phyloP scores from a whole-genome alignment of 2,329 filamentous ascomycete genomes.

The Microcera coccophila region DNA sequence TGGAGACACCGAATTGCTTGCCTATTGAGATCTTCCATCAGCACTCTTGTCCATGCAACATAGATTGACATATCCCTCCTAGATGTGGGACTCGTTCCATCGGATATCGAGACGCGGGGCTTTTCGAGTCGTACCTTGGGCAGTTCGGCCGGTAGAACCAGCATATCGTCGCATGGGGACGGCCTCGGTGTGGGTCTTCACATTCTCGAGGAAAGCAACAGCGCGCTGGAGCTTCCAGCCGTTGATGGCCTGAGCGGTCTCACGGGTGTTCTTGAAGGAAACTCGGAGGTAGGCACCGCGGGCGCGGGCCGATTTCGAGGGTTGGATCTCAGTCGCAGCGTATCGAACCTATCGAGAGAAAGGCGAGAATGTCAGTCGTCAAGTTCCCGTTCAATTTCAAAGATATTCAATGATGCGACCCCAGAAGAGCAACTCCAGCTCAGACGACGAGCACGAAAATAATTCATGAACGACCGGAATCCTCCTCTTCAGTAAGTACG shows the following conservation, averaged over 20 bases:
- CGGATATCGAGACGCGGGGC: constrained; percentile 5
- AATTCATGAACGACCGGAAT: constrained; percentile 2
- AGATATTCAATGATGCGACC: background rate
- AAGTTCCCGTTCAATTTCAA: constrained; percentile 5
- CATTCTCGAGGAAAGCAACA: constrained; percentile 96
- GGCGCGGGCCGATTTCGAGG: constrained; percentile 92
- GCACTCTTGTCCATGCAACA: constrained; percentile 11
- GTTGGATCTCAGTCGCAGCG: constrained; percentile 83
- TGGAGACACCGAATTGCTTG: constrained; percentile 98
- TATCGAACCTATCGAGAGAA: constrained; percentile 76
- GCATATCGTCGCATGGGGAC: constrained; percentile 98
- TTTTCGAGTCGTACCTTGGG: constrained; percentile 76
- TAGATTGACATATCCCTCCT: background rate
- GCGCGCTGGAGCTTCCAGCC: constrained; percentile 97
- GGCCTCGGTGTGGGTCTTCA: constrained; percentile 93
- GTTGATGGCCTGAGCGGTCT: constrained; percentile 99
- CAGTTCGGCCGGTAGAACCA: constrained; percentile 89
- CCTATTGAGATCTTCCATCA: constrained; percentile 52
- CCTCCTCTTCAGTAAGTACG: constrained; percentile 22
- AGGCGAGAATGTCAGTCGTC: constrained; percentile 23
- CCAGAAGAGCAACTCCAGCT: background rate
- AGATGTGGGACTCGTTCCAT: background rate
- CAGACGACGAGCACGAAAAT: background rate
- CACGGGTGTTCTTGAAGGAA: constrained; percentile 99
- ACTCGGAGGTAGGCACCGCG: constrained; percentile 98